A percentile compares a stretch with the other conserved stretches of the same genome.
phyloP scores from a whole-genome alignment of 306 rosid genomes.

The Begonia masoniana region DNA sequence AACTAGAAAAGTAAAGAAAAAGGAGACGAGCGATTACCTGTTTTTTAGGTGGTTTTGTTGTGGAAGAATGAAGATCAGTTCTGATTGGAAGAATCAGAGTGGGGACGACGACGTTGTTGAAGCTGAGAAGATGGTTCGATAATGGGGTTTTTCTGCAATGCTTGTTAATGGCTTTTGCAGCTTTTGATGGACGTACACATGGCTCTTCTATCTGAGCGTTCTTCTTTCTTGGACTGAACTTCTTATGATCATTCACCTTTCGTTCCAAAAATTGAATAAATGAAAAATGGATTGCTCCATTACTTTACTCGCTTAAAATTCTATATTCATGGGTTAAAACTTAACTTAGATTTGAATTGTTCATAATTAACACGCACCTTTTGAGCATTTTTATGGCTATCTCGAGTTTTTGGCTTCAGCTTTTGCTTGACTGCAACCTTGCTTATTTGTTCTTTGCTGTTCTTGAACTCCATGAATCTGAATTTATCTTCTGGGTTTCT shows the following conservation, averaged over 20 bases:
- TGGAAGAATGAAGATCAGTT: conserved; percentile 21
- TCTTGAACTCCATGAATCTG: not conserved
- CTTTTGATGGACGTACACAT: conserved; percentile 40
- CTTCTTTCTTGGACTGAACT: conserved; percentile 34
- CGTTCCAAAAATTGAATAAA: not conserved
- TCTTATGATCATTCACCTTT: conserved; percentile 19
- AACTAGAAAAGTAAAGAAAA: not conserved
- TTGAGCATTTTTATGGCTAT: conserved; percentile 14
- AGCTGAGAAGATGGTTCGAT: conserved; percentile 36
- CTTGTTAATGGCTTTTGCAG: conserved; percentile 28
- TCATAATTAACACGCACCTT: no score
- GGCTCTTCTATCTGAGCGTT: conserved; percentile 53
- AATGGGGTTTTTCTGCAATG: conserved; percentile 18
- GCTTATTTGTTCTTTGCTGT: conserved; percentile 3
- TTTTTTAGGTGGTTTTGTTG: conserved; percentile 23
- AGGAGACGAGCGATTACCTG: conserved; percentile 21
- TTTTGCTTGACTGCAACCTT: conserved; percentile 16
- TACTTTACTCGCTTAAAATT: no score
- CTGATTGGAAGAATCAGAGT: conserved; percentile 26
- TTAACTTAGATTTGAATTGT: no score
- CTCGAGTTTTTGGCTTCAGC: conserved; percentile 17
- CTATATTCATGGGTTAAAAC: no score
- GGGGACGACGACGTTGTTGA: conserved; percentile 23
- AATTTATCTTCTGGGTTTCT: conserved; percentile 1
- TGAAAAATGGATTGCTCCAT: no score